phyloP scores from a whole-genome alignment of 768 basidiomycete genomes.

The Xerocomellus chrysenteron region DNA sequence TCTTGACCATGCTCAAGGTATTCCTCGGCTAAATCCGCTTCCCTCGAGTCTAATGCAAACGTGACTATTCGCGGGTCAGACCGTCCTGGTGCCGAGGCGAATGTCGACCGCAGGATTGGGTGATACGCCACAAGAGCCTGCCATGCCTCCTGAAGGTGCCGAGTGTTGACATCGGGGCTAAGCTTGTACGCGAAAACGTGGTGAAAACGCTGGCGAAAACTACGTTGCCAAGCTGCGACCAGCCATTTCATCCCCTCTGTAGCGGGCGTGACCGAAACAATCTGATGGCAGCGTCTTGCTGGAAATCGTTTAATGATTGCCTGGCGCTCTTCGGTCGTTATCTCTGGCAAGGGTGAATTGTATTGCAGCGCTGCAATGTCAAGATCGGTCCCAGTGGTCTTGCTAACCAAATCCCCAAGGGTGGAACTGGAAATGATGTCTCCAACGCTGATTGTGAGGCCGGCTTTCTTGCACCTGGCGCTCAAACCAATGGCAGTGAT shows the following conservation, averaged over 20 bases:
- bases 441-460: slow-evolving; percentile 34
- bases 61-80: slow-evolving; percentile 24
- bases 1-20: slow-evolving; percentile 8
- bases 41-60: slow-evolving; percentile 15
- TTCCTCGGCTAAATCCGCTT: slow-evolving; percentile 8
- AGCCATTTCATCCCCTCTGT: slow-evolving; percentile 37
- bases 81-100: slow-evolving; percentile 25
- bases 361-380: background rate
- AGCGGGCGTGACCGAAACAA: slow-evolving; percentile 21
- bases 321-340: slow-evolving; percentile 13
- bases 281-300: slow-evolving; percentile 3
- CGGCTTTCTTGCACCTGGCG: slow-evolving; percentile 38
- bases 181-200: slow-evolving; percentile 44
- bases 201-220: slow-evolving; percentile 41
- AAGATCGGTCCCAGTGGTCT: background rate
- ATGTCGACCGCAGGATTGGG: slow-evolving; percentile 44
- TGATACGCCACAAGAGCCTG: slow-evolving; percentile 34
- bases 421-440: slow-evolving; percentile 44
- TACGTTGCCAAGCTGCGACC: slow-evolving; percentile 45
- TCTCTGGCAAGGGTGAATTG: background rate
- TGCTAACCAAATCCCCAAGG: slow-evolving; percentile 28
- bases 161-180: slow-evolving; percentile 27
- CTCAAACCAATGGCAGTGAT: slow-evolving; percentile 48
- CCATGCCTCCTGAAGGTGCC: slow-evolving; percentile 38
- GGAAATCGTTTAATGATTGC: slow-evolving; percentile 18